Conservation (phyloP, 345 rosid species). For the Aurinia saxatilis region DNA sequence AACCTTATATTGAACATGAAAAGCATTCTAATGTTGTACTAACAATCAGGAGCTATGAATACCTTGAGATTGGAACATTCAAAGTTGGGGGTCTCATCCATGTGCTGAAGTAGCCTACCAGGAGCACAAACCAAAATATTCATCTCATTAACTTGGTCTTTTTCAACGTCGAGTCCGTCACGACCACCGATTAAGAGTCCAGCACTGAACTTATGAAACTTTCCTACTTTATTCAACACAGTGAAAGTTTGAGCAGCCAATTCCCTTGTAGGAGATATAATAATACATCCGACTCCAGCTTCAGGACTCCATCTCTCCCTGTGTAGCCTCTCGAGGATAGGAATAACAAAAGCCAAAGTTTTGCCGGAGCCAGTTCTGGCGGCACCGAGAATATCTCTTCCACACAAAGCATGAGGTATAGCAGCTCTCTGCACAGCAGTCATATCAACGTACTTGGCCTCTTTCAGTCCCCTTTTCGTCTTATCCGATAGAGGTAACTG, state of each 20-base stretch:
- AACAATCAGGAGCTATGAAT: conserved; percentile 8
- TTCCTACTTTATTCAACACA: conserved; percentile 70
- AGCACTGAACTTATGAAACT: conserved; percentile 70
- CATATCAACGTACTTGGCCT: conserved; percentile 49
- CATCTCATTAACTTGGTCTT: conserved; percentile 67
- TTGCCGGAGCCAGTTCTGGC: conserved; percentile 96
- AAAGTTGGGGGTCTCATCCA: conserved; percentile 95
- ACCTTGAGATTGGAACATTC: conserved; percentile 95
- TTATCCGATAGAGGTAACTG: conserved; percentile 75
- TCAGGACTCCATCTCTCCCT: conserved; percentile 80
- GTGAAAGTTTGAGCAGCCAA: conserved; percentile 77
- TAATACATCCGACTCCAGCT: conserved; percentile 91
- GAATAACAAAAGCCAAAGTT: conserved; percentile 83
- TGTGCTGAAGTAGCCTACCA: conserved; percentile 92
- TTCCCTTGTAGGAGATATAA: conserved; percentile 90
- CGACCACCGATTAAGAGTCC: conserved; percentile 94
- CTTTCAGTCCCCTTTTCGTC: conserved; percentile 60
- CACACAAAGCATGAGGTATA: conserved; percentile 80
- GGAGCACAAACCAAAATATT: conserved; percentile 91
- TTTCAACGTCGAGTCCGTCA: conserved; percentile 70
- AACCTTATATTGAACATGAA: neutral
- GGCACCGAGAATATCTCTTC: conserved; percentile 87
- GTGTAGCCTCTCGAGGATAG: conserved; percentile 72
- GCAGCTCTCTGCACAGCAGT: conserved; percentile 84
- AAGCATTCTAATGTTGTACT: neutral